Evolutionary conservation across 2,329 filamentous ascomycete genomes (phyloP), one percentile per base, ranked within the genome.

Genomic region (Ophiostoma australiae): DNA sequence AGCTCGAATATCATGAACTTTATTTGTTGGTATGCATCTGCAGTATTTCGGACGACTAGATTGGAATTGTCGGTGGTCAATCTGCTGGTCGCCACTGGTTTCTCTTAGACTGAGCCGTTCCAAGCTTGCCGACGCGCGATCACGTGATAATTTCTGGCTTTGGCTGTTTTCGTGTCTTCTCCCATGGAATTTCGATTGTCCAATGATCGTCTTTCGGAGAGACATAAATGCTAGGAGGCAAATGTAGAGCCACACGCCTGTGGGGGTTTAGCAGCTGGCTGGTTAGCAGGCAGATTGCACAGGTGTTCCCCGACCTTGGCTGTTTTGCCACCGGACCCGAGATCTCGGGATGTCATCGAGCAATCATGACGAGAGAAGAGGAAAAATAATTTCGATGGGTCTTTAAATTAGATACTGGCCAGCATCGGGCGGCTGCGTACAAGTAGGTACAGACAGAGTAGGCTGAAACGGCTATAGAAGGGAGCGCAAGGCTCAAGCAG

Each of bases 281-380:
- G 52, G 52, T 58, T 33, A 33, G 58, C 27, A 63, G 27, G 27
- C 27, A 63, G 27, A 55, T 31, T 27, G 23, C n/a, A 58, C 11
- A 58, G 4, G 13, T 58, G 52, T 23, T 55, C 52, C 23, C 52
- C 52, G 23, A 31, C 33, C 61, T 65, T 65, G 61, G 61, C 61
- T 65, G n/a, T 58, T 58, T 67, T 41, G 65, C 65, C 65, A 67
- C 65, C 39, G 65, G 23, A 31, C 35, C 65, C 37, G 37, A 67
- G 65, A 67, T 41, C 33, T 41, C 65, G 39, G 35, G 37, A 63
- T 63, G 23, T 7, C 6, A 13, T 63, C 1, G 44, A 48, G 20
- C 44, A 48, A n/a, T 20, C n/a, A n/a, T n/a, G 15, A 5, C 1
- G 6, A n/a, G n/a, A 27, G 15, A 27, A 11, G 52, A 11, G 11